phyloP scores from a whole-genome alignment of 306 rosid species.

The Herpetospermum pedunculosum region DNA sequence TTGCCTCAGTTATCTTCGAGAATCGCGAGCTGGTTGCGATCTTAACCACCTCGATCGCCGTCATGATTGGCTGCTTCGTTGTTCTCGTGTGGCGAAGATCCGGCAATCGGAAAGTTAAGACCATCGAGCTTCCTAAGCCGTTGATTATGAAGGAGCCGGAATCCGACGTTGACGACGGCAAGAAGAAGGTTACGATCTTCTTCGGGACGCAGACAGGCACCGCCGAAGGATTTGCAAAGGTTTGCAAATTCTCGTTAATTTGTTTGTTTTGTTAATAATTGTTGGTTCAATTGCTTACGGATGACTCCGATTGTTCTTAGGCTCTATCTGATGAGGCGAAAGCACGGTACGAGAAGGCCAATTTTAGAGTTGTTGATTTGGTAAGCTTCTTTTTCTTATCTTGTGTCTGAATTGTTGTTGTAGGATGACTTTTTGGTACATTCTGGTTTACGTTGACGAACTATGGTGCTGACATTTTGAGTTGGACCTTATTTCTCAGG shows the following conservation, averaged over 20 bases:
- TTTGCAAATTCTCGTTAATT: constrained; percentile 1
- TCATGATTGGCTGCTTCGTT: constrained; percentile 73
- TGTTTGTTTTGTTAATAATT: not conserved
- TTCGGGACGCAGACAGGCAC: constrained; percentile 98
- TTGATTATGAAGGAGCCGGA: constrained; percentile 25
- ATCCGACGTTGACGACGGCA: constrained; percentile 62
- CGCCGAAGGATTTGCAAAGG: constrained; percentile 98
- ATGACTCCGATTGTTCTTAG: constrained; percentile 17
- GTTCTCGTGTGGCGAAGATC: constrained; percentile 77
- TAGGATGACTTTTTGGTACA: not conserved
- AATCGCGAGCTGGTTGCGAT: constrained; percentile 55
- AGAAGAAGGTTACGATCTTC: constrained; percentile 73
- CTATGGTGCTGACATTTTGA: not conserved
- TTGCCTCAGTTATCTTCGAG: constrained; percentile 43
- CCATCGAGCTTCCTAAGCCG: constrained; percentile 39
- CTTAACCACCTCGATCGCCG: constrained; percentile 74
- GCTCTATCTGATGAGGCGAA: constrained; percentile 87
- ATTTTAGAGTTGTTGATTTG: constrained; percentile 74
- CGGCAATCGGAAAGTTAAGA: constrained; percentile 19
- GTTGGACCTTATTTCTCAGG: constrained; percentile 29
- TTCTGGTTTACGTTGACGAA: not conserved
- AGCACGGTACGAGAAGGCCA: constrained; percentile 71
- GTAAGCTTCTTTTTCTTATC: constrained; percentile 23
- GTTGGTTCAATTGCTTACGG: not conserved
- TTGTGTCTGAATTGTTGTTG: not conserved